Percentiles rank a stretch among this genome's conserved stretches.
phyloP scores from a whole-genome alignment of 768 basidiomycete species.

The Lactarius deliciosus region DNA sequence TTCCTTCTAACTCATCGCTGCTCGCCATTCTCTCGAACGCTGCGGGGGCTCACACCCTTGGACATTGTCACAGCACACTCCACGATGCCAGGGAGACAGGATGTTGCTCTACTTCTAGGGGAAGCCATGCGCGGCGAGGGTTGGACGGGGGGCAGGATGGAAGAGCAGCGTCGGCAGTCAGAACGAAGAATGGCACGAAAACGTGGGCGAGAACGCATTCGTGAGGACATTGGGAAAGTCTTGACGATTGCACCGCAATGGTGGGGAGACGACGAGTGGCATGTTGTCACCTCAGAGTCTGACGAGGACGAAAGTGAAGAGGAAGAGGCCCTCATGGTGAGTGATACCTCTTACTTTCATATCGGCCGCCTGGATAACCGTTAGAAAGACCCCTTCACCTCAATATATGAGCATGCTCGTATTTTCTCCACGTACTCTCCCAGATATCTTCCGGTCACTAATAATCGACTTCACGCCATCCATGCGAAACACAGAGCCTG shows the following conservation, averaged over 20 bases:
- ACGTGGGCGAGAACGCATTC: conserved; percentile 53
- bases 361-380: not conserved
- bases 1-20: conserved; percentile 92
- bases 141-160: conserved; percentile 78
- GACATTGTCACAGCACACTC: conserved; percentile 89
- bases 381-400: conserved; percentile 60
- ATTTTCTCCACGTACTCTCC: conserved; percentile 78
- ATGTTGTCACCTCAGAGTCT: conserved; percentile 35
- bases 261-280: conserved; percentile 57
- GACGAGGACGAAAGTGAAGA: conserved; percentile 50
- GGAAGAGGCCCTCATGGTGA: conserved; percentile 50
- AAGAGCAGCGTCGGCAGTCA: conserved; percentile 56
- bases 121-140: conserved; percentile 87
- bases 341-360: conserved; percentile 26
- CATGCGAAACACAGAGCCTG: conserved; percentile 78
- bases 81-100: conserved; percentile 75
- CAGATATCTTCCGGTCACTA: conserved; percentile 76
- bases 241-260: conserved; percentile 59
- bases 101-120: conserved; percentile 82
- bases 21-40: conserved; percentile 75
- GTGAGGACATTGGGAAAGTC: conserved; percentile 55
- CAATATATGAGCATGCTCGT: conserved; percentile 91
- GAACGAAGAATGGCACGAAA: conserved; percentile 59
- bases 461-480: conserved; percentile 73
- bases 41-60: conserved; percentile 77